A percentile compares a stretch with the other conserved stretches of the same genome.
Evolutionary conservation across 2,329 filamentous ascomycete species (phyloP).

Genomic region (Aspergillus brunneoviolaceus): DNA sequence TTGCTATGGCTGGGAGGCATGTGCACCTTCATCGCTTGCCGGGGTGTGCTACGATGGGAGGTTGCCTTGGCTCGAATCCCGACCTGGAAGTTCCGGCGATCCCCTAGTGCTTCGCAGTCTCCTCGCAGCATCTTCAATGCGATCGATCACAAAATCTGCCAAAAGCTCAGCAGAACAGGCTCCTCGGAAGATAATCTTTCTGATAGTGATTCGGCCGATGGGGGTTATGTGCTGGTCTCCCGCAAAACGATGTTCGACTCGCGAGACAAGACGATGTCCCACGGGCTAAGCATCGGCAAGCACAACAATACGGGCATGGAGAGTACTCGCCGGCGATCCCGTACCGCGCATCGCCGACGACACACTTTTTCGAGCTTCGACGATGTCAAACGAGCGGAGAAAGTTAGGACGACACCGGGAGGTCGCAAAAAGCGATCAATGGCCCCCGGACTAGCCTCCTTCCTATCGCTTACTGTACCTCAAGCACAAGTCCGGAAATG

Average conservation of each 20-base stretch:
- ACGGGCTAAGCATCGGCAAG: conserved; percentile 21
- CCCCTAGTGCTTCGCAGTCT: conserved; percentile 40
- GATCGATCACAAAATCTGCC: conserved; percentile 48
- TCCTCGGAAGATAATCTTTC: conserved; percentile 38
- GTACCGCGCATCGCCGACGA: conserved; percentile 28
- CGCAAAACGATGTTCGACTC: conserved; percentile 31
- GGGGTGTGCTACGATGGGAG: conserved; percentile 75
- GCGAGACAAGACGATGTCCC: conserved; percentile 15
- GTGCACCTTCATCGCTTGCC: conserved; percentile 69
- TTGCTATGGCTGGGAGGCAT: conserved; percentile 84
- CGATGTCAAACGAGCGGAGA: conserved; percentile 28
- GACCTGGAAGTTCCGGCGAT: conserved; percentile 79
- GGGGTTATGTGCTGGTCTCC: conserved; percentile 32
- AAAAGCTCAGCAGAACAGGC: conserved; percentile 47
- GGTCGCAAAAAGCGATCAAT: conserved; percentile 66
- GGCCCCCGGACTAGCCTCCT: conserved; percentile 66
- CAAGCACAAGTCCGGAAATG: conserved; percentile 78
- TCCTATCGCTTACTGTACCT: conserved; percentile 73
- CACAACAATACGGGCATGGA: conserved; percentile 25
- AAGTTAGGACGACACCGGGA: conserved; percentile 54
- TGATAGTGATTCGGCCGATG: conserved; percentile 37
- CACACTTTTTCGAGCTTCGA: conserved; percentile 56
- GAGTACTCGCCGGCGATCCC: conserved; percentile 18
- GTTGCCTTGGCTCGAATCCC: conserved; percentile 84
- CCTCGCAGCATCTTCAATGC: conserved; percentile 41